These are phyloP conservation scores for Rhynchospora tenuis DNA, from an alignment of 176 grass and related monocot genomes.

Conservation along the genomic window DNA sequence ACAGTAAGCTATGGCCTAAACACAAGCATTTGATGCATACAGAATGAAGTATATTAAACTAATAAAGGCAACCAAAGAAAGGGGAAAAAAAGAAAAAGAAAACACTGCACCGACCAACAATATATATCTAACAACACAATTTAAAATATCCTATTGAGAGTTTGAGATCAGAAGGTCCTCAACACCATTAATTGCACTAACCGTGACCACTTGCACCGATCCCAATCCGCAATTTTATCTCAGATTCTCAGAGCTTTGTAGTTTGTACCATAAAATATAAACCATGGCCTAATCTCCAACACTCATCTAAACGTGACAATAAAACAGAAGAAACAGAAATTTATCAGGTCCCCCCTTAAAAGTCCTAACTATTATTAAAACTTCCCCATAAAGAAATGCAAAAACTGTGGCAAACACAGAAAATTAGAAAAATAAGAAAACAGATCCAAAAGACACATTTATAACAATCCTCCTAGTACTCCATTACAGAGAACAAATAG, in stretches of 20 bases:
- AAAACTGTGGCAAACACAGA: conserved; percentile 5
- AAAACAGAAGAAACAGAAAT: not conserved
- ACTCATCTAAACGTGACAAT: not conserved
- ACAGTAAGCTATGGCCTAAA: too few species aligned
- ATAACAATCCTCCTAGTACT: conserved; percentile 7
- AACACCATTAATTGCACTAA: not conserved
- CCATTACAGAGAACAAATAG: not conserved
- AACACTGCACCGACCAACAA: not conserved
- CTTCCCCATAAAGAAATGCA: not conserved
- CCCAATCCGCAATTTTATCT: not conserved
- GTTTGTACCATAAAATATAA: not conserved
- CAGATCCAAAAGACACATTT: not conserved
- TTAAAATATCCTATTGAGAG: not conserved
- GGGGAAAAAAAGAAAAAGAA: not conserved
- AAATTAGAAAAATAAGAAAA: too few species aligned
- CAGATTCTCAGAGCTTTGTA: too few species aligned
- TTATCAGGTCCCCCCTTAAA: not conserved
- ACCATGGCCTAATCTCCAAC: not conserved
- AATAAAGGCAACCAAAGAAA: too few species aligned
- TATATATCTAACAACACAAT: not conserved
- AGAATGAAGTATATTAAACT: too few species aligned
- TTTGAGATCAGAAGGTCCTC: not conserved
- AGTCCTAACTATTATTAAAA: not conserved
- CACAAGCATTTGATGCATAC: too few species aligned
- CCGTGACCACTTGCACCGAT: not conserved